phyloP scores from a whole-genome alignment of 2,329 filamentous ascomycete species.

The Arthrobotrys sinensis region DNA sequence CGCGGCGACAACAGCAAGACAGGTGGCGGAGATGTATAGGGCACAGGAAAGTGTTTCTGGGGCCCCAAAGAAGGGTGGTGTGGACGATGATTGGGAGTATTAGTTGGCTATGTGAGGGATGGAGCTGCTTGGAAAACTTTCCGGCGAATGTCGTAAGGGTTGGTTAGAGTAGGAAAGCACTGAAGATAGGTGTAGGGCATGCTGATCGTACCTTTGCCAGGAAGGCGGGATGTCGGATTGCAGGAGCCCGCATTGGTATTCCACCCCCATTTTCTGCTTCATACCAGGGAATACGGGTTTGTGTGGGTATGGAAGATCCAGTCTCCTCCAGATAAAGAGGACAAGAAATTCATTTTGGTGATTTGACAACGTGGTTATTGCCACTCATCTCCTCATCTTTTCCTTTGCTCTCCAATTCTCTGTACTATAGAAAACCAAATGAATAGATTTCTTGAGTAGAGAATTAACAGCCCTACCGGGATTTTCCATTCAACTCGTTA shows the following conservation, averaged over 20 bases:
- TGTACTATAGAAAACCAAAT: slow-evolving; percentile 15
- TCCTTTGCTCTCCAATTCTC: neutral
- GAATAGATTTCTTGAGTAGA: neutral
- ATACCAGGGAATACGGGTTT: slow-evolving; percentile 24
- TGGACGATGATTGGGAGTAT: slow-evolving; percentile 99
- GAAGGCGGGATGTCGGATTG: neutral
- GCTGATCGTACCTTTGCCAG: slow-evolving; percentile 25
- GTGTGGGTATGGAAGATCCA: neutral
- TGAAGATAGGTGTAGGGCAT: neutral
- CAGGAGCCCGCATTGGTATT: slow-evolving; percentile 15
- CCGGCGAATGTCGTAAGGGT: neutral
- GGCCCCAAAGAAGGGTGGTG: slow-evolving; percentile 75
- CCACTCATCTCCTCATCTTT: slow-evolving; percentile 15
- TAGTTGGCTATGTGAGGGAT: slow-evolving; percentile 67
- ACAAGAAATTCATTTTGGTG: neutral
- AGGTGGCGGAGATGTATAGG: slow-evolving; percentile 96
- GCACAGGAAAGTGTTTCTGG: slow-evolving; percentile 85
- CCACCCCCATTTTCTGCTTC: neutral
- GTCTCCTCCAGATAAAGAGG: neutral
- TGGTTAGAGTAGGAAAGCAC: neutral
- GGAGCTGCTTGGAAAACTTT: neutral
- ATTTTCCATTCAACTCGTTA: neutral
- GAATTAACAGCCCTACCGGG: neutral
- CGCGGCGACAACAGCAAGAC: slow-evolving; percentile 84
- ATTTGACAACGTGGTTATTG: neutral